Conservation (phyloP, 2,329 filamentous ascomycete species). For the Cordyceps militaris region DNA sequence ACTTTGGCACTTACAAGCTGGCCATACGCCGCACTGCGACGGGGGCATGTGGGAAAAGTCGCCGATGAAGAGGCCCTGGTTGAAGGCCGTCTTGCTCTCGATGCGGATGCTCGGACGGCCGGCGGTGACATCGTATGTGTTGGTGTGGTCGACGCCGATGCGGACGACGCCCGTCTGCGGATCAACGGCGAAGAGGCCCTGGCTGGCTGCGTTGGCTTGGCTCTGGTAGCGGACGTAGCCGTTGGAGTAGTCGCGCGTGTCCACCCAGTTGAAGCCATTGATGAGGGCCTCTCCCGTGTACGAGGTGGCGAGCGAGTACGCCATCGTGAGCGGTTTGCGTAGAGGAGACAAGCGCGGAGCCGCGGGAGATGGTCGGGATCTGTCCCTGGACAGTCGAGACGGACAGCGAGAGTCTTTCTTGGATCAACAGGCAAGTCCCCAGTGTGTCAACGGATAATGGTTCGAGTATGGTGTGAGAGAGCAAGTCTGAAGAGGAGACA, state of each 20-base stretch:
- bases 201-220: slow-evolving; percentile 30
- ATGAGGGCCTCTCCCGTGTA: slow-evolving; percentile 39
- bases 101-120: slow-evolving; percentile 58
- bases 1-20: slow-evolving; percentile 47
- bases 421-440: slow-evolving; percentile 1
- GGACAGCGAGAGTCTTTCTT: not conserved
- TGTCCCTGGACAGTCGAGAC: not conserved
- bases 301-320: slow-evolving; percentile 36
- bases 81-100: slow-evolving; percentile 56
- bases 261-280: slow-evolving; percentile 43
- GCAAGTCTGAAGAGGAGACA: not conserved
- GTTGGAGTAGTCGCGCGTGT: slow-evolving; percentile 52
- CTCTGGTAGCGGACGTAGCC: slow-evolving; percentile 56
- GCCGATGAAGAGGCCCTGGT: slow-evolving; percentile 61
- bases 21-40: slow-evolving; percentile 65
- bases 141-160: slow-evolving; percentile 38
- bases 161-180: slow-evolving; percentile 35
- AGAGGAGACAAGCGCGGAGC: not conserved
- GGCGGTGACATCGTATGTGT: slow-evolving; percentile 28
- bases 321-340: slow-evolving; percentile 20
- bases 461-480: not conserved
- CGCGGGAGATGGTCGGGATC: not conserved
- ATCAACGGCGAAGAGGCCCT: slow-evolving; percentile 37
- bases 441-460: not conserved
- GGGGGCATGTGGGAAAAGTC: slow-evolving; percentile 69